Evolutionary conservation across 768 basidiomycete genomes (phyloP), one percentile per base, ranked within the genome.

Genomic region (Termitomyces titanicus): DNA sequence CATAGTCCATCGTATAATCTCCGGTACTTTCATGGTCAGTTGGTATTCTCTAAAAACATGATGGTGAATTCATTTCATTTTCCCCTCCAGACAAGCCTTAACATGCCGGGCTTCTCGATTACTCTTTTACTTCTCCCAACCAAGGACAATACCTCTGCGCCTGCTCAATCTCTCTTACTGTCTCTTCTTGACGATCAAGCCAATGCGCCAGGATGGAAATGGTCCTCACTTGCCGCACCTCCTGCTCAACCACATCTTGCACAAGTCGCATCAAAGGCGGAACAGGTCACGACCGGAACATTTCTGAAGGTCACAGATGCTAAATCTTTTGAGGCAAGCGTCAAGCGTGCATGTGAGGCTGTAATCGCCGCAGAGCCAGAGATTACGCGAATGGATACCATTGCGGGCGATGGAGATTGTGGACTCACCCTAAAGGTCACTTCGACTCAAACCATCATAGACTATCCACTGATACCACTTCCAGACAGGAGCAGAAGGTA

Each of bases 41-140:
- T 18, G 15, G 22, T 27, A 47, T 18, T 27, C 12, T 35, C 49
- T 9, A 24, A 12, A 6, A 11, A 11, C 12, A 42, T 53, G 34
- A 20, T 35, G 13, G 55, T 10, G 40, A 47, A 40, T 27, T 15
- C 18, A 42, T 11, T 5, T 5, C 22, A 15, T 46, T 44, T 40
- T 34, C 47, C n/a, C n/a, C n/a, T 2, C 13, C 68, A 88, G 92
- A 94, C 92, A 22, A 91, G 88, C 54, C 79, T 96, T 60, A 94
- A 93, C 70, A 94, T 94, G 90, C 90, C 92, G 29, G 94, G 94
- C 2, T 91, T 95, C 68, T 94, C 92, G 15, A 74, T 96, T 56
- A 89, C 92, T 1, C 77, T 94, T 17, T 76, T 94, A 15, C 80
- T 92, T 9, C 81, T 96, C 10, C 89, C 94, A 0, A 65, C 71